These are phyloP conservation scores for Fusarium sp. DNA, from an alignment of 2,329 filamentous ascomycete species.

Conservation along the genomic window DNA sequence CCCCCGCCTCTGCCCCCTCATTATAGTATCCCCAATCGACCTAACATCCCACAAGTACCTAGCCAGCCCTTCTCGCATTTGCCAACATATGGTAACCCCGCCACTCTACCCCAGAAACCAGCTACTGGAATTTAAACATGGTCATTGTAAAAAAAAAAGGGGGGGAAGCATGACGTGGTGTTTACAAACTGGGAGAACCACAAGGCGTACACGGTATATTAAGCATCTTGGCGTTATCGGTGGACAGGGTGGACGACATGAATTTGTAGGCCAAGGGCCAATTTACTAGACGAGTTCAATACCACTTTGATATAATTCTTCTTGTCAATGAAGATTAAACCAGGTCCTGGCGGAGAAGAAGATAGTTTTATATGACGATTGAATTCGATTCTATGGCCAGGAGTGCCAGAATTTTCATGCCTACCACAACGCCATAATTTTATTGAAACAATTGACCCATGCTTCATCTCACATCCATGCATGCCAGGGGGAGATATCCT, in stretches of 20 bases:
- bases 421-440: constrained; percentile 51
- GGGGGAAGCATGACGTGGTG: constrained; percentile 42
- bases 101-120: constrained; percentile 67
- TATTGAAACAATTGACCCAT: constrained; percentile 46
- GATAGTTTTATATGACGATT: constrained; percentile 43
- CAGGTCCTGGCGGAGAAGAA: background rate
- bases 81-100: constrained; percentile 66
- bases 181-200: constrained; percentile 39
- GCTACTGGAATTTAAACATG: constrained; percentile 55
- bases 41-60: constrained; percentile 53
- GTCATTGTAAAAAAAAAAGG: constrained; percentile 16
- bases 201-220: constrained; percentile 48
- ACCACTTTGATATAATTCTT: constrained; percentile 39
- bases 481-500: constrained; percentile 37
- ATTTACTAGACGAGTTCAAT: constrained; percentile 45
- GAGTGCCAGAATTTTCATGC: constrained; percentile 45
- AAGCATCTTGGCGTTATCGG: constrained; percentile 53
- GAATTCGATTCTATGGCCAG: constrained; percentile 47
- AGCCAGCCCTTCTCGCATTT: constrained; percentile 61
- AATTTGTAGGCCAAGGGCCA: constrained; percentile 41
- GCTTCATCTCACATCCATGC: constrained; percentile 41
- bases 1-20: constrained; percentile 51
- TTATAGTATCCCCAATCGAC: constrained; percentile 58
- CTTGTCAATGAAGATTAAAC: constrained; percentile 4
- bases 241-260: constrained; percentile 47